These are phyloP conservation scores for Austropuccinia psidii DNA, from an alignment of 1,284 basidiomycete species.

Conservation along the genomic window DNA sequence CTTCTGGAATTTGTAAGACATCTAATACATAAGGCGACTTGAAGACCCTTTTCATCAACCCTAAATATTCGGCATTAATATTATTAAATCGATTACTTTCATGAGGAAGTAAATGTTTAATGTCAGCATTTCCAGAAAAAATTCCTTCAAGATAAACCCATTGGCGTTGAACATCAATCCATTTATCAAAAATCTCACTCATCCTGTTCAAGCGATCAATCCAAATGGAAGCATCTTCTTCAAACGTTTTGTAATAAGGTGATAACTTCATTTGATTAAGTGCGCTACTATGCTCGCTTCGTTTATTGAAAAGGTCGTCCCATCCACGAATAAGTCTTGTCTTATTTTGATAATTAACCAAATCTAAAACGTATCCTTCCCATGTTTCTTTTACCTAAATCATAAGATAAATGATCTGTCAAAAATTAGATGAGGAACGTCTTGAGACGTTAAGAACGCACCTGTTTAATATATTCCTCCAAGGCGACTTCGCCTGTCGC, in stretches of 20 bases:
- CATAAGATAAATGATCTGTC: not conserved
- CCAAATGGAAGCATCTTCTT: slow-evolving; percentile 50
- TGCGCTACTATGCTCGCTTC: slow-evolving; percentile 91
- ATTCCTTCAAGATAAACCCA: slow-evolving; percentile 99
- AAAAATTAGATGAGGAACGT: not conserved
- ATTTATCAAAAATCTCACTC: slow-evolving; percentile 94
- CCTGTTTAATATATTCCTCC: slow-evolving; percentile 53
- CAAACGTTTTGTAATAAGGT: slow-evolving; percentile 73
- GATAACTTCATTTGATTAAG: slow-evolving; percentile 94
- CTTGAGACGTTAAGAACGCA: slow-evolving; percentile 49
- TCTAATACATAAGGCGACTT: slow-evolving; percentile 97
- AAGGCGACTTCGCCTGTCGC: slow-evolving; percentile 78
- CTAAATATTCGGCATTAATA: slow-evolving; percentile 96
- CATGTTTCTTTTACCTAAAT: slow-evolving; percentile 87
- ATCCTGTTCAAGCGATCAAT: slow-evolving; percentile 74
- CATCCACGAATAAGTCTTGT: slow-evolving; percentile 92
- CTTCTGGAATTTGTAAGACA: slow-evolving; percentile 89
- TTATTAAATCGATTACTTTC: slow-evolving; percentile 96
- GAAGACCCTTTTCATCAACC: slow-evolving; percentile 99
- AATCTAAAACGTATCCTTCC: slow-evolving; percentile 89
- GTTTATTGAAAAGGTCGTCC: slow-evolving; percentile 96
- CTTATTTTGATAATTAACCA: slow-evolving; percentile 98
- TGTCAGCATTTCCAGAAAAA: slow-evolving; percentile 96
- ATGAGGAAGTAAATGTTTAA: slow-evolving; percentile 94
- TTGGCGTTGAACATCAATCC: slow-evolving; percentile 99